Percentiles rank a stretch among this genome's conserved stretches.
phyloP scores from a whole-genome alignment of 2,329 filamentous ascomycete species.

The Nemania abortiva region DNA sequence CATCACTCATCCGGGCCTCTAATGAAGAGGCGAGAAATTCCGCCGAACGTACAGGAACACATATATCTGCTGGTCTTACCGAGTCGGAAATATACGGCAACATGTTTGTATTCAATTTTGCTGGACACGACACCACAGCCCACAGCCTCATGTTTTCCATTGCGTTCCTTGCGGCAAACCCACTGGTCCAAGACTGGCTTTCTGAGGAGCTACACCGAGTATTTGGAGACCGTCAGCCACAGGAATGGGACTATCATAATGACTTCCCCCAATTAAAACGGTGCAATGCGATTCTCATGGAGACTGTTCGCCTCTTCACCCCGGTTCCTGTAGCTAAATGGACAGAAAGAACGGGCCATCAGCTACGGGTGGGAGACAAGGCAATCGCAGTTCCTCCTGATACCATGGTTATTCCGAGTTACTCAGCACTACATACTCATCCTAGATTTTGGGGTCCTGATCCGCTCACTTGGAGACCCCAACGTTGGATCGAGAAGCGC shows the following conservation, averaged over 20 bases:
- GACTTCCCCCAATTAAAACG: slow-evolving; percentile 21
- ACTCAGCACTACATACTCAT: slow-evolving; percentile 16
- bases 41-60: slow-evolving; percentile 24
- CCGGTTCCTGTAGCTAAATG: slow-evolving; percentile 26
- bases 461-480: slow-evolving; percentile 15
- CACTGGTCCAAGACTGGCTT: slow-evolving; percentile 35
- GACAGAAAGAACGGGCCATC: neutral
- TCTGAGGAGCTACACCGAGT: slow-evolving; percentile 7
- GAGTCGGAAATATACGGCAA: slow-evolving; percentile 57
- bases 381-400: slow-evolving; percentile 3
- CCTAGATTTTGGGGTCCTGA: slow-evolving; percentile 20
- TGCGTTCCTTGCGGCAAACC: slow-evolving; percentile 40
- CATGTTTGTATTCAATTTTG: slow-evolving; percentile 49
- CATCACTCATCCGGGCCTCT: neutral
- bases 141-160: slow-evolving; percentile 40
- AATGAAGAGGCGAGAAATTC: neutral
- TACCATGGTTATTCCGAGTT: slow-evolving; percentile 9
- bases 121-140: slow-evolving; percentile 48
- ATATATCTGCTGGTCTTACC: slow-evolving; percentile 47
- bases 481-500: slow-evolving; percentile 15
- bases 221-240: neutral
- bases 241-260: slow-evolving; percentile 17
- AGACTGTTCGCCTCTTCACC: slow-evolving; percentile 26
- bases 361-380: neutral
- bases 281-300: slow-evolving; percentile 15